A percentile compares a stretch with the other conserved stretches of the same genome.
These are phyloP conservation scores for Eruca vesicaria DNA, from an alignment of 441 rosid species.

Conservation along the genomic window DNA sequence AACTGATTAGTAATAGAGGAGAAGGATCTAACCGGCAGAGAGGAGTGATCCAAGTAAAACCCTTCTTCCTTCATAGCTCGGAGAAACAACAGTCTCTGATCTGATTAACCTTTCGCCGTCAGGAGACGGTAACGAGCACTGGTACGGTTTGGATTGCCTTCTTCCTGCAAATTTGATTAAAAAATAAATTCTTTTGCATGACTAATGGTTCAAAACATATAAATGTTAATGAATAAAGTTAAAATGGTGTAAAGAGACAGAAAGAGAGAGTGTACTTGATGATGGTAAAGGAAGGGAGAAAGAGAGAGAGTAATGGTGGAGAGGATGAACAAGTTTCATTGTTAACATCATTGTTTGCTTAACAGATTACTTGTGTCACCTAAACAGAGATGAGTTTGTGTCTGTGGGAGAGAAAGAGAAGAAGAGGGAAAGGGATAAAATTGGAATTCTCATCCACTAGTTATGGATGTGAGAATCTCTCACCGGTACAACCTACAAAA, in stretches of 20 bases:
- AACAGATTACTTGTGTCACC: conserved; percentile 10
- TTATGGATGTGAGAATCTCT: conserved; percentile 19
- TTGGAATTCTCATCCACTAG: conserved; percentile 57
- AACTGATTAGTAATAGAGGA: neutral
- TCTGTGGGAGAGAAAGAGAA: neutral
- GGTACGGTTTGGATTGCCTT: conserved; percentile 37
- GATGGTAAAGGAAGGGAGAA: conserved; percentile 26
- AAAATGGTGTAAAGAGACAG: conserved; percentile 3
- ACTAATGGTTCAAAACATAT: neutral
- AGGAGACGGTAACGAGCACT: conserved; percentile 48
- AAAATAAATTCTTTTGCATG: neutral
- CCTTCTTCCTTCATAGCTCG: conserved; percentile 53
- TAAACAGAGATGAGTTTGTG: too few species aligned
- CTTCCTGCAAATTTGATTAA: conserved; percentile 39
- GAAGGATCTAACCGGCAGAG: conserved; percentile 46
- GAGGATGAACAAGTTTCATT: conserved; percentile 29
- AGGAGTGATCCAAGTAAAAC: conserved; percentile 60
- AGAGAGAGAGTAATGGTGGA: conserved; percentile 12
- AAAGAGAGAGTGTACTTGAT: conserved; percentile 23
- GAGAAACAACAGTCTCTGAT: conserved; percentile 25
- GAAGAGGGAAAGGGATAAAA: conserved; percentile 40
- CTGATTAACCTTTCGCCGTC: conserved; percentile 28
- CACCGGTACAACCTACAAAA: neutral
- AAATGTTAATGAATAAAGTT: neutral
- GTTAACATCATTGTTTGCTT: conserved; percentile 32